phyloP scores from a whole-genome alignment of 805 yeast genomes.

The Kluyveromyces wickerhamii region DNA sequence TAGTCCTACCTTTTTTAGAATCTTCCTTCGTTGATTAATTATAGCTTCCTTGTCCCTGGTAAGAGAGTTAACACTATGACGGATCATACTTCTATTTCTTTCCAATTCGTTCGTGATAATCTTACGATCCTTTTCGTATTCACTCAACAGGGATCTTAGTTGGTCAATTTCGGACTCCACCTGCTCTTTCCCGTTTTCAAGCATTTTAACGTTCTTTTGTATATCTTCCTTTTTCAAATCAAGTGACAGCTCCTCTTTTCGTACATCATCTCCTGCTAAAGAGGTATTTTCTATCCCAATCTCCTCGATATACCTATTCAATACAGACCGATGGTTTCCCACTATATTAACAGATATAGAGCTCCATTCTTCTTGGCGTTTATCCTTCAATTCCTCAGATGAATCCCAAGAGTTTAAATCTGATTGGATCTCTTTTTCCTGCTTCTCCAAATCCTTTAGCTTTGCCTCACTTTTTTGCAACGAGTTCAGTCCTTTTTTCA shows the following conservation, averaged over 20 bases:
- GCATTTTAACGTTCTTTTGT: slow-evolving; percentile 9
- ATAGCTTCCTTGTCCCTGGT: slow-evolving; percentile 12
- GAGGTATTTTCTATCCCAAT: slow-evolving; percentile 21
- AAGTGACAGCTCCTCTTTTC: not conserved
- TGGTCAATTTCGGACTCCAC: slow-evolving; percentile 15
- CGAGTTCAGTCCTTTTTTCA: slow-evolving; percentile 15
- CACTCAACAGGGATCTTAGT: slow-evolving; percentile 16
- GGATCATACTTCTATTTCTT: slow-evolving; percentile 11
- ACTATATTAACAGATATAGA: slow-evolving; percentile 8
- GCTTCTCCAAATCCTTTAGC: slow-evolving; percentile 9
- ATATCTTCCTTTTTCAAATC: not conserved
- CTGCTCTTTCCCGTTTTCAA: slow-evolving; percentile 9
- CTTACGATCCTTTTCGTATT: slow-evolving; percentile 18
- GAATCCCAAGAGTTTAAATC: slow-evolving; percentile 9
- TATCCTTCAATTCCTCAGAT: not conserved
- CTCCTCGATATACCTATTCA: slow-evolving; percentile 21
- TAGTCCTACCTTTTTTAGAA: slow-evolving; percentile 16
- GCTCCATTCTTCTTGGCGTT: not conserved
- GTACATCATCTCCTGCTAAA: slow-evolving; percentile 6
- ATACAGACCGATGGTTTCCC: slow-evolving; percentile 13
- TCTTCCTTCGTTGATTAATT: slow-evolving; percentile 10
- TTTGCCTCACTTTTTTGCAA: slow-evolving; percentile 10
- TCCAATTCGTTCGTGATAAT: slow-evolving; percentile 20
- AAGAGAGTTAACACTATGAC: slow-evolving; percentile 10
- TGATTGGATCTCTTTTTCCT: slow-evolving; percentile 9